phyloP scores from a whole-genome alignment of 768 basidiomycete genomes.

The Pholiota microspora region DNA sequence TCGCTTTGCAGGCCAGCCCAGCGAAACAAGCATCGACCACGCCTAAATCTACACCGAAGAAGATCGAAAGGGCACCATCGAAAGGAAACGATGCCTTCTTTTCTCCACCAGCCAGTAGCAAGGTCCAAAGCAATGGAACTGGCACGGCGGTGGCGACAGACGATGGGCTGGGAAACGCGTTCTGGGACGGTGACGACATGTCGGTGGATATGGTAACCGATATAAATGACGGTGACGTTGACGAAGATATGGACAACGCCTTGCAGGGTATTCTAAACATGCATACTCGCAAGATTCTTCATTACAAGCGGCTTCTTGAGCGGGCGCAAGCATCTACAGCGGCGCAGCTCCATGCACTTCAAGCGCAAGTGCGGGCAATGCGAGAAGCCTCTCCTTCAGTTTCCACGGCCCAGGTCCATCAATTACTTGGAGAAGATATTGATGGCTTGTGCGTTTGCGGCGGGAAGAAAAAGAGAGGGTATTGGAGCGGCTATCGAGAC shows the following conservation, averaged over 20 bases:
- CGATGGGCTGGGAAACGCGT: slow-evolving; percentile 29
- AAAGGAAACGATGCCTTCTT: slow-evolving; percentile 9
- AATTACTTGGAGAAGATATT: slow-evolving; percentile 21
- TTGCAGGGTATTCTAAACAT: slow-evolving; percentile 37
- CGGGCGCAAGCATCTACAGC: slow-evolving; percentile 77
- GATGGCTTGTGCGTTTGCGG: slow-evolving; percentile 51
- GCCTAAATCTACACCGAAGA: slow-evolving; percentile 22
- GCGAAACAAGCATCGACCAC: slow-evolving; percentile 17
- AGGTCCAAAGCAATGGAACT: slow-evolving; percentile 23
- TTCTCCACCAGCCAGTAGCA: slow-evolving; percentile 16
- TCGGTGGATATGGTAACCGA: slow-evolving; percentile 76
- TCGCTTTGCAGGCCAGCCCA: slow-evolving; percentile 23
- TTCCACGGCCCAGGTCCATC: slow-evolving; percentile 19
- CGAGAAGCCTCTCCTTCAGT: slow-evolving; percentile 35
- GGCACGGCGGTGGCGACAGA: slow-evolving; percentile 27
- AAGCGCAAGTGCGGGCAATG: slow-evolving; percentile 74
- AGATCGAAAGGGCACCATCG: slow-evolving; percentile 15
- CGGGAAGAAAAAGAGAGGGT: slow-evolving; percentile 58
- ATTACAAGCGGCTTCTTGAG: slow-evolving; percentile 79
- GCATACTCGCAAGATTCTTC: slow-evolving; percentile 58
- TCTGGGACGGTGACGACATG: slow-evolving; percentile 52
- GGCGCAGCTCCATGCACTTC: slow-evolving; percentile 81
- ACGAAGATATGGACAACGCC: slow-evolving; percentile 60
- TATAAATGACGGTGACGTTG: slow-evolving; percentile 52
- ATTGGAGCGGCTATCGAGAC: slow-evolving; percentile 71